These are phyloP conservation scores for Vigna trinervia DNA, from an alignment of 306 rosid genomes.

Conservation along the genomic window DNA sequence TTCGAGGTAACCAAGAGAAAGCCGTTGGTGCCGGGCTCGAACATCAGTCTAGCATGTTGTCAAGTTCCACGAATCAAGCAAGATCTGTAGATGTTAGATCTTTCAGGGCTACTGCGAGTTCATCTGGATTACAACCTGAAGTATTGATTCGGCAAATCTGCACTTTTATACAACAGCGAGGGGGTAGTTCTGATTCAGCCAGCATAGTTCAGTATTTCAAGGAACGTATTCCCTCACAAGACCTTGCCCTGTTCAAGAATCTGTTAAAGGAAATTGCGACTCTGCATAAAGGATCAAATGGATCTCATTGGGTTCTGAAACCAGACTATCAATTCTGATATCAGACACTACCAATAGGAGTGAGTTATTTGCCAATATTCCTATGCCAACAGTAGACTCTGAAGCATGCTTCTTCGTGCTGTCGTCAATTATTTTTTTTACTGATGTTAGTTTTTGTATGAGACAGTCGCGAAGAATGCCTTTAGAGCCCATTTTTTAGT, in stretches of 20 bases:
- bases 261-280: slow-evolving; percentile 88
- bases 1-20: slow-evolving; percentile 77
- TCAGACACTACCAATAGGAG: slow-evolving; percentile 58
- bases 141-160: slow-evolving; percentile 83
- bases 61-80: slow-evolving; percentile 51
- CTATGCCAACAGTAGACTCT: not conserved
- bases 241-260: slow-evolving; percentile 93
- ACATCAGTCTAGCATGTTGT: slow-evolving; percentile 53
- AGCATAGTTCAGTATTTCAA: slow-evolving; percentile 84
- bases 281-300: slow-evolving; percentile 66
- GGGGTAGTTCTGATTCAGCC: slow-evolving; percentile 70
- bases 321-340: slow-evolving; percentile 78
- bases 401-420: slow-evolving; percentile 24
- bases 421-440: slow-evolving; percentile 13
- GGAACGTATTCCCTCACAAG: slow-evolving; percentile 75
- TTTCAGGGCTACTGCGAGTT: slow-evolving; percentile 57
- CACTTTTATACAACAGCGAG: slow-evolving; percentile 79
- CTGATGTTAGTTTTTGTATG: slow-evolving; percentile 17
- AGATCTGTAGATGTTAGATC: slow-evolving; percentile 55
- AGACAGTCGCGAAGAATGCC: slow-evolving; percentile 30
- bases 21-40: slow-evolving; percentile 77
- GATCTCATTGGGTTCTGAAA: slow-evolving; percentile 82
- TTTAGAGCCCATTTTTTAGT: slow-evolving; percentile 5
- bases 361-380: slow-evolving; percentile 25
- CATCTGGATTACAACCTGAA: slow-evolving; percentile 75